These are phyloP conservation scores for Dipteronia sinensis DNA, from an alignment of 345 rosid species.

Conservation along the genomic window DNA sequence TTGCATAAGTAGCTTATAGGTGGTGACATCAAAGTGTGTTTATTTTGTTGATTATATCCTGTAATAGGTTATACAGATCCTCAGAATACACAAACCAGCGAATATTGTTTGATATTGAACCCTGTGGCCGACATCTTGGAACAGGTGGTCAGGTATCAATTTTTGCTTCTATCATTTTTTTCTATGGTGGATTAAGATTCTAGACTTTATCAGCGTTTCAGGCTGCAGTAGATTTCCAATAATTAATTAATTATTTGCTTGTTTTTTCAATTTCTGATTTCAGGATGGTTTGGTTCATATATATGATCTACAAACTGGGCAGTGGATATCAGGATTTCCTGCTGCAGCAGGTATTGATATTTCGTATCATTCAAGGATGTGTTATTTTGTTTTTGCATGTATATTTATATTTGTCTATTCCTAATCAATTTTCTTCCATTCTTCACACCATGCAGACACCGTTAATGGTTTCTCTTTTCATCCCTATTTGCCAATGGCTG, in stretches of 20 bases:
- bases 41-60: neutral
- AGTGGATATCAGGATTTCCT: constrained; percentile 85
- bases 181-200: neutral
- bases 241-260: neutral
- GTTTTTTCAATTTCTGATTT: neutral
- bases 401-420: constrained; percentile 3
- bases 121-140: constrained; percentile 75
- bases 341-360: constrained; percentile 74
- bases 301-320: constrained; percentile 88
- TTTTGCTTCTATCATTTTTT: constrained; percentile 9
- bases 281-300: constrained; percentile 96
- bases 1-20: constrained; percentile 2
- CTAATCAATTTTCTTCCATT: constrained; percentile 17
- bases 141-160: constrained; percentile 88
- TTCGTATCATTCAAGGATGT: neutral
- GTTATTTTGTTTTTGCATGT: neutral
- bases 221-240: neutral
- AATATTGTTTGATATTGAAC: constrained; percentile 83
- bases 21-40: neutral
- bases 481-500: constrained; percentile 90
- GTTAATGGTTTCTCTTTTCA: constrained; percentile 86
- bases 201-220: neutral
- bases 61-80: constrained; percentile 77
- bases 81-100: constrained; percentile 88
- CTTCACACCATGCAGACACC: constrained; percentile 54